These are phyloP conservation scores for Dipteronia sinensis DNA, from an alignment of 345 rosid species.

Conservation along the genomic window DNA sequence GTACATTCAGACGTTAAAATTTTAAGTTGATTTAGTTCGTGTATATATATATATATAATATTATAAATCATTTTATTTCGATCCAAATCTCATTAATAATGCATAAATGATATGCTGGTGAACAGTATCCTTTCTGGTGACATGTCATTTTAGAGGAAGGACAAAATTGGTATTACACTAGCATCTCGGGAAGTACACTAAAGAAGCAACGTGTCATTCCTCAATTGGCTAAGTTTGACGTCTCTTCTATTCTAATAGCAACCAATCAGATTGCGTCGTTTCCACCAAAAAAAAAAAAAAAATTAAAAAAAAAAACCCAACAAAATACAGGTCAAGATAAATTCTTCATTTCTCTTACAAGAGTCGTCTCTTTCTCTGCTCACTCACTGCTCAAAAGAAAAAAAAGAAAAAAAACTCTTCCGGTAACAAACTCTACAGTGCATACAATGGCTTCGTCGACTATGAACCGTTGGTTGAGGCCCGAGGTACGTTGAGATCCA, in stretches of 20 bases:
- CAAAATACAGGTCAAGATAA: conserved; percentile 5
- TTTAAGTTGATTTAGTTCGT: too few species aligned
- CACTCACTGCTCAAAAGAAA: not conserved
- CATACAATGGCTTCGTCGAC: conserved; percentile 41
- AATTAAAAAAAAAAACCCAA: too few species aligned
- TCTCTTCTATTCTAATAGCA: not conserved
- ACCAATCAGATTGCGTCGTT: conserved; percentile 13
- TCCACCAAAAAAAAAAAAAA: not conserved
- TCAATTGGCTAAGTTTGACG: not conserved
- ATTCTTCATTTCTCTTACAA: not conserved
- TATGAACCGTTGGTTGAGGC: conserved; percentile 69
- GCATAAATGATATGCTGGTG: too few species aligned
- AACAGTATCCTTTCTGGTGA: too few species aligned
- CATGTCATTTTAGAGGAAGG: too few species aligned
- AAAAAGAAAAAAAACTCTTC: not conserved
- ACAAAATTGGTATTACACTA: fast-evolving
- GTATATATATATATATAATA: too few species aligned
- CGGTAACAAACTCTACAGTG: conserved; percentile 7
- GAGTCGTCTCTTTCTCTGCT: conserved; percentile 5
- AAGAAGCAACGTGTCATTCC: not conserved
- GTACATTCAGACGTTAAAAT: too few species aligned
- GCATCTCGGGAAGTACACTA: too few species aligned
- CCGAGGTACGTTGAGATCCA: conserved; percentile 53
- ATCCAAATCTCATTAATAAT: too few species aligned
- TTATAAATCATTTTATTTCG: too few species aligned